Conservation (phyloP, 225 moss, liverwort and hornwort species). For the Antitrichia curtipendula region DNA sequence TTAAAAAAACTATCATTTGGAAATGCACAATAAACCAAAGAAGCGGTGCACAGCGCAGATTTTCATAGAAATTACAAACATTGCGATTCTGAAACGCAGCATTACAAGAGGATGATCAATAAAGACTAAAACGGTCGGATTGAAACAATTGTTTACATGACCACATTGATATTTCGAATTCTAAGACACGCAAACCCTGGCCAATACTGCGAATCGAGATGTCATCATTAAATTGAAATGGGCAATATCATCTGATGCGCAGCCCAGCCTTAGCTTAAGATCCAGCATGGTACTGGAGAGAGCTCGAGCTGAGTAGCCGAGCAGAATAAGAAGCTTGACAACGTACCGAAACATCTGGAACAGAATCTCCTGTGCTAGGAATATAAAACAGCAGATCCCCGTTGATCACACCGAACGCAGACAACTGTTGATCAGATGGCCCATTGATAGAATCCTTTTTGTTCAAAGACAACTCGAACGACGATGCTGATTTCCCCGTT, state of each 20-base stretch:
- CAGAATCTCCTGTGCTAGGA: constrained; percentile 7
- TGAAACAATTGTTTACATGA: too few species aligned
- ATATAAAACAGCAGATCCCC: constrained; percentile 77
- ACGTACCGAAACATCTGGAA: constrained; percentile 15
- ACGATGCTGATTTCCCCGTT: constrained; percentile 24
- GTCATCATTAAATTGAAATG: neutral
- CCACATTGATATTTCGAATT: neutral
- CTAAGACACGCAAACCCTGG: neutral
- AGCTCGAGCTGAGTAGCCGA: neutral
- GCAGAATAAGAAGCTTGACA: neutral
- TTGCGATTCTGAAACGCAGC: neutral
- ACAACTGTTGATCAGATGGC: constrained; percentile 36
- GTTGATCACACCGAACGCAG: constrained; percentile 62
- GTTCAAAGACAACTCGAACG: constrained; percentile 63
- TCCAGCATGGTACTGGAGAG: neutral
- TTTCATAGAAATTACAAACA: neutral
- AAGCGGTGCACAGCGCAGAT: neutral
- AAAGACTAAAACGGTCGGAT: neutral
- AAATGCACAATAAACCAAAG: neutral
- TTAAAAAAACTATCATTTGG: neutral
- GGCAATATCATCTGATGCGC: neutral
- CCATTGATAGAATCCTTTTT: constrained; percentile 66
- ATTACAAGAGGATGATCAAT: neutral
- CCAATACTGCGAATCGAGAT: neutral
- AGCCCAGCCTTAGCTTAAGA: neutral